Percentiles rank a stretch among this genome's conserved stretches.
Evolutionary conservation across 768 basidiomycete species (phyloP).

Genomic region (Suillus luteus): DNA sequence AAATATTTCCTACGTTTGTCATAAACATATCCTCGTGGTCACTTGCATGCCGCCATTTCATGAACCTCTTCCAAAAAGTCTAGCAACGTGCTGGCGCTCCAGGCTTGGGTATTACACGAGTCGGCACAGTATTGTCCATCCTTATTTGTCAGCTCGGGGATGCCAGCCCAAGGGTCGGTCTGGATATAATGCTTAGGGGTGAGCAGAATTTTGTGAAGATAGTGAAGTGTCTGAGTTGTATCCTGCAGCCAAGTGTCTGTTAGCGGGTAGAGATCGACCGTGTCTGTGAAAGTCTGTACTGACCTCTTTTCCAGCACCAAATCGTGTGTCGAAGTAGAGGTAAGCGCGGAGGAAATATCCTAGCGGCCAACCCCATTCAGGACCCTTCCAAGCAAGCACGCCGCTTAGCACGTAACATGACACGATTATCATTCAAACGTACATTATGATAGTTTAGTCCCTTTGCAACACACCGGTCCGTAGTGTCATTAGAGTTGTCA

Average conservation of each 20-base stretch:
- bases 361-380: constrained; percentile 94
- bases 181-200: constrained; percentile 72
- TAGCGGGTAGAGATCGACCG: background rate
- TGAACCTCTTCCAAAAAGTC: constrained; percentile 85
- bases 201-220: constrained; percentile 74
- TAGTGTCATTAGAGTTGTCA: constrained; percentile 91
- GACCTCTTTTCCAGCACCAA: constrained; percentile 70
- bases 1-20: constrained; percentile 17
- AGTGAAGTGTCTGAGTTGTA: constrained; percentile 69
- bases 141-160: constrained; percentile 91
- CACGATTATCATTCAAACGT: constrained; percentile 20
- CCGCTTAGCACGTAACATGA: constrained; percentile 23
- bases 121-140: constrained; percentile 83
- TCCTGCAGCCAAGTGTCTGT: constrained; percentile 47
- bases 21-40: constrained; percentile 5
- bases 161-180: constrained; percentile 86
- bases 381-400: constrained; percentile 53
- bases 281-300: constrained; percentile 28
- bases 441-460: constrained; percentile 95
- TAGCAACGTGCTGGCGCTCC: constrained; percentile 91
- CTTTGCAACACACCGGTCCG: constrained; percentile 84
- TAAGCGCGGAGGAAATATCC: constrained; percentile 96
- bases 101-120: constrained; percentile 93
- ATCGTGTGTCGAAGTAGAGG: constrained; percentile 78
- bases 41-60: constrained; percentile 25